These are phyloP conservation scores for Didymella lethalis DNA, from an alignment of 2,329 filamentous ascomycete genomes.

Conservation along the genomic window DNA sequence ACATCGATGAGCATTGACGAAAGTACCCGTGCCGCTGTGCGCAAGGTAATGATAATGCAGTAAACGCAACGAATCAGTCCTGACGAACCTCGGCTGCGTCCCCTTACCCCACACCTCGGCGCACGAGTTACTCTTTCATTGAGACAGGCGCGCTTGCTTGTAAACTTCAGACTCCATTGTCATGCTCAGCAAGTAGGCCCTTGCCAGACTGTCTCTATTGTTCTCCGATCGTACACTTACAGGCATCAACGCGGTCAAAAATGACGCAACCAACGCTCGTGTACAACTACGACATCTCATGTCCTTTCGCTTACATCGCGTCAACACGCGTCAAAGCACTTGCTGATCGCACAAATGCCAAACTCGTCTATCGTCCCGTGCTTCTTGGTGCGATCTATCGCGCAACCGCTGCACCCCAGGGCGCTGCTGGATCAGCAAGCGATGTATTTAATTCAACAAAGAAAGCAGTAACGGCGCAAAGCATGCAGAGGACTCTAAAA, in stretches of 20 bases:
- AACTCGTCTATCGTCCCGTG: conserved; percentile 40
- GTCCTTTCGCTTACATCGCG: conserved; percentile 51
- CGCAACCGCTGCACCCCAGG: conserved; percentile 47
- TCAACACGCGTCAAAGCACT: conserved; percentile 44
- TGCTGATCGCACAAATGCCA: conserved; percentile 37
- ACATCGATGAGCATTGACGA: too few relatives aligned
- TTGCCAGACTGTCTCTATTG: not conserved
- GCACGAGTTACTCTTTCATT: not conserved
- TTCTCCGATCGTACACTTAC: not conserved
- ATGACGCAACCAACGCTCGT: conserved; percentile 16
- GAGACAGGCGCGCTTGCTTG: not conserved
- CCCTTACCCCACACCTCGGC: not conserved
- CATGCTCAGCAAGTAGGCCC: not conserved
- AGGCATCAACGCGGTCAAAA: not conserved
- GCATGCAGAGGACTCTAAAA: conserved; percentile 43
- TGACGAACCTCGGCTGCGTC: not conserved
- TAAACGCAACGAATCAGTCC: too few relatives aligned
- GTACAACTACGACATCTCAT: conserved; percentile 40
- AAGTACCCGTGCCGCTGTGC: too few relatives aligned
- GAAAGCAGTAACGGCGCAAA: conserved; percentile 37
- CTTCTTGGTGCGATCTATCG: conserved; percentile 50
- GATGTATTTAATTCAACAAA: conserved; percentile 49
- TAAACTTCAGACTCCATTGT: not conserved
- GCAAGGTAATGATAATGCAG: too few relatives aligned
- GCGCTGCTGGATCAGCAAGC: conserved; percentile 45